Evolutionary conservation across 164 flowering plant genomes (phyloP), one percentile per base, ranked within the genome.

Genomic region (Aristolochia fimbriata): DNA sequence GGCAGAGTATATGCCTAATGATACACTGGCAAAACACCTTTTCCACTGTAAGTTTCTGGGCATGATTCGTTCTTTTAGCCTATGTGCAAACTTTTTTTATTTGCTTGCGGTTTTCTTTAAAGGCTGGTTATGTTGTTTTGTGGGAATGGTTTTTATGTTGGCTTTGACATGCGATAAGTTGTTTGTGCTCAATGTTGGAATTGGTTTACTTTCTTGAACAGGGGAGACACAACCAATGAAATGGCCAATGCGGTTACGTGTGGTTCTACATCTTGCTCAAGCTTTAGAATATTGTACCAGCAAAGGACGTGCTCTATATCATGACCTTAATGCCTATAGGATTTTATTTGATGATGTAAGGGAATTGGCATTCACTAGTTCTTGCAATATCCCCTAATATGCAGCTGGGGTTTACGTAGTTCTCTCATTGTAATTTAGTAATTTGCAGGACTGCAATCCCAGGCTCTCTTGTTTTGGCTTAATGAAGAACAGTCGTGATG

Each of bases 401-500:
- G 4, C 41, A 15, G 13, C 17, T 47, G 43, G 55, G 47, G 46
- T 33, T 25, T 55, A 24, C 27, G 53, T 62, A 46, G 45, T 62
- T 45, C 49, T 62, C 70, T 63, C 55, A 65, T 62, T 56, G 12
- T 47, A 52, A 23, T 30, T 62, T 69, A 52, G 53, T 31, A 55
- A 54, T 58, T 66, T 58, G 57, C 81, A 89, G 94, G 94, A 85
- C 55, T 85, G 79, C 21, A 80, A 89, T 59, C 94, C 96, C 27
- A 78, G 89, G 70, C 82, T 89, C 55, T 89, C 96, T 37, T 81
- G 86, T 76, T 89, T 89, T 78, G 97, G 97, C 43, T 68, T 89
- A 71, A 89, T 89, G 97, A 89, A 89, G 73, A 89, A 89, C 62
- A 89, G 97, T 64, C 78, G 94, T 62, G 94, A 89, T 71, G 97